These are phyloP conservation scores for Aschersonia sp. DNA, from an alignment of 2,329 filamentous ascomycete genomes.

Conservation along the genomic window DNA sequence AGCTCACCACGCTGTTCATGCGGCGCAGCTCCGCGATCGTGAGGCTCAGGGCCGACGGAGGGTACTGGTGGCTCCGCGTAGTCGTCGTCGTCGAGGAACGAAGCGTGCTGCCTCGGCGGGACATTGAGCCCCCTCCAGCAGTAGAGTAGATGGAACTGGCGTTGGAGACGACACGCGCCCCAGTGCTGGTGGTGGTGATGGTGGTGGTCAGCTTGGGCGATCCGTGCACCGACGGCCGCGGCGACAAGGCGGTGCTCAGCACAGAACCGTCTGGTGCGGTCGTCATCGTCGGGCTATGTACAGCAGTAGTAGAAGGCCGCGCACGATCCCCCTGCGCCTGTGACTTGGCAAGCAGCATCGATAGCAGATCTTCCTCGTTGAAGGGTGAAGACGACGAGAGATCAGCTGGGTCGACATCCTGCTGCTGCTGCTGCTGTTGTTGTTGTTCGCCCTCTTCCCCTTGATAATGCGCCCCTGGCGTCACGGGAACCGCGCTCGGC, in stretches of 20 bases:
- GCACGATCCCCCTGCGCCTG: too few relatives aligned
- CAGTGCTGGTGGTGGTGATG: too few relatives aligned
- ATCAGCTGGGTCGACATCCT: slow-evolving; percentile 1
- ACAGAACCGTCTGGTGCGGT: too few relatives aligned
- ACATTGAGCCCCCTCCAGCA: too few relatives aligned
- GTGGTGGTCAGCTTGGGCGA: too few relatives aligned
- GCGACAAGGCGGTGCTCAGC: too few relatives aligned
- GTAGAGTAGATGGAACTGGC: too few relatives aligned
- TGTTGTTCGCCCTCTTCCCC: background rate
- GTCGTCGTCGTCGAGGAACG: background rate
- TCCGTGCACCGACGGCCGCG: too few relatives aligned
- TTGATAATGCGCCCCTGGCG: background rate
- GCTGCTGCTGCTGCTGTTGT: too few relatives aligned
- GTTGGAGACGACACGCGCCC: too few relatives aligned
- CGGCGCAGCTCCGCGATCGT: slow-evolving; percentile 37
- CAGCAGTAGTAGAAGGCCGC: too few relatives aligned
- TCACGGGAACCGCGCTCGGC: slow-evolving; percentile 1
- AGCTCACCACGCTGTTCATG: slow-evolving; percentile 40
- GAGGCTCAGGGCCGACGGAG: slow-evolving; percentile 16
- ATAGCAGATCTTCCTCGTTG: slow-evolving; percentile 18
- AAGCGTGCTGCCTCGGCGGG: background rate
- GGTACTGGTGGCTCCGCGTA: background rate
- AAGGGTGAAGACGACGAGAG: slow-evolving; percentile 15
- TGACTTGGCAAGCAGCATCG: slow-evolving; percentile 8
- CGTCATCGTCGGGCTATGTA: too few relatives aligned